Evolutionary conservation across 2,329 filamentous ascomycete species (phyloP), one percentile per base, ranked within the genome.

Genomic region (Fusarium azukiicola): DNA sequence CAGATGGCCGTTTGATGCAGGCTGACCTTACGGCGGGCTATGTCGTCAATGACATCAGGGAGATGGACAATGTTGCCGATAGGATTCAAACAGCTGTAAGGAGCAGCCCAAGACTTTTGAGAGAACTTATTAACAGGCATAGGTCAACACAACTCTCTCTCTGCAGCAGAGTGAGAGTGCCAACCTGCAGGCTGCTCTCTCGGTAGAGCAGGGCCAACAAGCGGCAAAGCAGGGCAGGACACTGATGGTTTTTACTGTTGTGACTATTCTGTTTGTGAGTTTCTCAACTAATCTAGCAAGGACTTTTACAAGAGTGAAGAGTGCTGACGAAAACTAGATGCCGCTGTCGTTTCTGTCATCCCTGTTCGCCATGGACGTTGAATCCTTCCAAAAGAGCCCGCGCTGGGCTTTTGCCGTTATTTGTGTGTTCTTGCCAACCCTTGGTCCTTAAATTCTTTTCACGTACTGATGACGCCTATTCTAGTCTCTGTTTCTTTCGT

Each of bases 21-120:
- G 27, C 27, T 32, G 63, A 68, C 17, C 49, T 73, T 1, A 40
- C 69, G 3, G 73, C 75, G 3, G 44, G 44, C 1, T 76, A 74
- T 7, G 54, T 81, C 16, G 44, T 74, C 4, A 74, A 75, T 4
- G 77, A 79, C 21, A 50, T 83, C 5, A 27, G 47, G 1, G 79
- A 80, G 38, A 75, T 82, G 74, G 80, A 83, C 16, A 68, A 61
- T 5, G 38, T 71, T 17, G 77, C 77, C 2, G 56, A 70, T 2
- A 71, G 72, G n/a, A 79, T 82, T 44, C 70, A 82, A 47, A 50
- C 50, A 4, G 73, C 78, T 19, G 76, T 78, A 67, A 36, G 77
- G n/a, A 64, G 6, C 10, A 32, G 27, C 27, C 27, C 27, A 32
- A 32, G 27, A 32, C 27, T 32, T 32, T 32, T 32, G 27, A 32